Conservation (phyloP, 148 eudicot species). For the Pharnaceum exiguum region DNA sequence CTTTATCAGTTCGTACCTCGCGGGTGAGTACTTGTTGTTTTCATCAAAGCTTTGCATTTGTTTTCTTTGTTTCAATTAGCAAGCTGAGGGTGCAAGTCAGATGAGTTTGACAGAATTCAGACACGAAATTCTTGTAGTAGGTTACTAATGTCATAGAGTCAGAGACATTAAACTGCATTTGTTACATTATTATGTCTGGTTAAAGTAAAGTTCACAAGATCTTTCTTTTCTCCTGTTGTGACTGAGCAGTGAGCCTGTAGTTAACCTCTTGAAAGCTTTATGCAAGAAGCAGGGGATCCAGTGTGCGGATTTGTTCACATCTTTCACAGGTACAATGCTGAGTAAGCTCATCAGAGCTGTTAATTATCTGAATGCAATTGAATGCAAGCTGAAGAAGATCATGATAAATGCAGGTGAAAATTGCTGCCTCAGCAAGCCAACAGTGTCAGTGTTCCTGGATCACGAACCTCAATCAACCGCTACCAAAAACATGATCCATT, state of each 20-base stretch:
- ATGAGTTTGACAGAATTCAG: too few species aligned
- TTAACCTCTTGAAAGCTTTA: constrained; percentile 27
- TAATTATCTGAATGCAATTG: too few species aligned
- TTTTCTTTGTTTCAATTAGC: too few species aligned
- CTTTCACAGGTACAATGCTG: constrained; percentile 45
- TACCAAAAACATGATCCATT: constrained; percentile 44
- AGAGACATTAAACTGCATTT: too few species aligned
- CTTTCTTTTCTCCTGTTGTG: neutral
- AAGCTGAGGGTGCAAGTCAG: too few species aligned
- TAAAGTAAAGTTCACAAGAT: too few species aligned
- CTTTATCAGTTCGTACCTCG: constrained; percentile 53
- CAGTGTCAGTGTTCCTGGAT: constrained; percentile 25
- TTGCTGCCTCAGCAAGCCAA: constrained; percentile 59
- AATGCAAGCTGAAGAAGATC: too few species aligned
- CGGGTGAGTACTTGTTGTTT: constrained; percentile 30
- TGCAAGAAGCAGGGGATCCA: constrained; percentile 46
- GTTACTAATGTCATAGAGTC: too few species aligned
- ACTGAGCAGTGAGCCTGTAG: constrained; percentile 38
- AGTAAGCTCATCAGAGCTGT: neutral
- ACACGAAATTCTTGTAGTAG: too few species aligned
- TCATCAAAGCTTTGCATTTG: neutral
- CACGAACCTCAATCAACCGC: constrained; percentile 65
- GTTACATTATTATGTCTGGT: neutral
- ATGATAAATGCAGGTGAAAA: constrained; percentile 37
- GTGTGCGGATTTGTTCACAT: constrained; percentile 50